Conservation (phyloP, 108 stramenopile genomes). For the Nannochloropsis gaditana region DNA sequence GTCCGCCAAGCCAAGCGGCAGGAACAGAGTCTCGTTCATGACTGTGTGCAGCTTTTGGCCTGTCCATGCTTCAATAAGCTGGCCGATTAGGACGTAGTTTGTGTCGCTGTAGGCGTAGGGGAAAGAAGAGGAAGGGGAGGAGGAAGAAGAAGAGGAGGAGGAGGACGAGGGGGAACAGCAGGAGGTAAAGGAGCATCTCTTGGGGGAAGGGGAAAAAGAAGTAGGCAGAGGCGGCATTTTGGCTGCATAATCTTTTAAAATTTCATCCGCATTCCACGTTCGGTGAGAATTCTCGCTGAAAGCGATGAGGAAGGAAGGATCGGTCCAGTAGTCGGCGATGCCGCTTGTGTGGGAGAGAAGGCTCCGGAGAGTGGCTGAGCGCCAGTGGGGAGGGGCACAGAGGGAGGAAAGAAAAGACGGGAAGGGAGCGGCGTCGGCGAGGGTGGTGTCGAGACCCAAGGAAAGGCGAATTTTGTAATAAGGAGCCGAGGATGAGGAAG, state of each 20-base stretch:
- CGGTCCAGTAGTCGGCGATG: constrained; percentile 6
- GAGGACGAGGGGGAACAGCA: background rate
- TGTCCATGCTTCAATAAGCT: background rate
- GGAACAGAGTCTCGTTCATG: background rate
- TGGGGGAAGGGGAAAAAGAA: background rate
- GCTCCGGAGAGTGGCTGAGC: background rate
- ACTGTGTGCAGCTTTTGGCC: background rate
- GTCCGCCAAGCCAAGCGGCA: background rate
- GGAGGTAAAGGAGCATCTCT: no score
- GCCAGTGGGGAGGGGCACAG: background rate
- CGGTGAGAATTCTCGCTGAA: background rate
- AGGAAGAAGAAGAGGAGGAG: background rate
- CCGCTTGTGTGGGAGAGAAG: background rate
- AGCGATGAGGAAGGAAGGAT: background rate
- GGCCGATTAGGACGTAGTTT: background rate
- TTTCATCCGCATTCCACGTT: background rate
- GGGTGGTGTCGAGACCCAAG: background rate
- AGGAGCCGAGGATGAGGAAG: background rate
- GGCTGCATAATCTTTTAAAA: background rate
- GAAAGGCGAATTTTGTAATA: background rate
- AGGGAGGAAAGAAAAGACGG: background rate
- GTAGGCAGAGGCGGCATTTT: background rate
- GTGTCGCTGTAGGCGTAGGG: background rate
- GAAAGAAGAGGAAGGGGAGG: background rate
- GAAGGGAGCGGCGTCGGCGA: background rate